These are phyloP conservation scores for Cichorium intybus DNA, from an alignment of 140 eudicot species.

Conservation along the genomic window DNA sequence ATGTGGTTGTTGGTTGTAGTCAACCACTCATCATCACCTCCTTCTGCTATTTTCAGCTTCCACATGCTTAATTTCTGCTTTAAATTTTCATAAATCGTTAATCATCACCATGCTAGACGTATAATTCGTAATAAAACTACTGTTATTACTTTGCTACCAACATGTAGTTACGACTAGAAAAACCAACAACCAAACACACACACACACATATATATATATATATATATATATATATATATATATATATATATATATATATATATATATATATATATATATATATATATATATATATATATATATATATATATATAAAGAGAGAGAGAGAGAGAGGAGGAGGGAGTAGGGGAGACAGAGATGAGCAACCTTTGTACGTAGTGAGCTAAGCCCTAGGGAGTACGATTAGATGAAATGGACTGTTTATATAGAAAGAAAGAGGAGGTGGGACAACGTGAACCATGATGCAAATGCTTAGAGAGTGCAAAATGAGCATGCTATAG, in stretches of 20 bases:
- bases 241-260: not conserved
- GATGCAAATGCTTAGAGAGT: conserved; percentile 11
- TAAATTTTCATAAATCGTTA: not conserved
- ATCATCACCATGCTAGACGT: not conserved
- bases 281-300: not conserved
- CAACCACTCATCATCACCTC: conserved; percentile 21
- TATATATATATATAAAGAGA: not conserved
- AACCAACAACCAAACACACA: too few relatives aligned
- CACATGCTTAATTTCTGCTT: conserved; percentile 23
- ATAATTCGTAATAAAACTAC: not conserved
- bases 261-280: too few relatives aligned
- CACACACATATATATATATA: too few relatives aligned
- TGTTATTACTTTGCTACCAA: not conserved
- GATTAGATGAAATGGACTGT: not conserved
- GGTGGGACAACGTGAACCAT: conserved; percentile 3
- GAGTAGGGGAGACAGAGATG: not conserved
- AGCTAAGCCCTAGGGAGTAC: not conserved
- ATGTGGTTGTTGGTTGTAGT: conserved; percentile 31
- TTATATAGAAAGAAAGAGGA: not conserved
- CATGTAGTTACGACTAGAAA: too few relatives aligned
- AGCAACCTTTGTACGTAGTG: not conserved
- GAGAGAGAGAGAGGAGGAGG: not conserved
- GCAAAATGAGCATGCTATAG: conserved; percentile 1
- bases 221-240: too few relatives aligned
- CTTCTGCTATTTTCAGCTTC: conserved; percentile 33